phyloP scores from a whole-genome alignment of 305 asterid genomes.

The Ilex paraguariensis region DNA sequence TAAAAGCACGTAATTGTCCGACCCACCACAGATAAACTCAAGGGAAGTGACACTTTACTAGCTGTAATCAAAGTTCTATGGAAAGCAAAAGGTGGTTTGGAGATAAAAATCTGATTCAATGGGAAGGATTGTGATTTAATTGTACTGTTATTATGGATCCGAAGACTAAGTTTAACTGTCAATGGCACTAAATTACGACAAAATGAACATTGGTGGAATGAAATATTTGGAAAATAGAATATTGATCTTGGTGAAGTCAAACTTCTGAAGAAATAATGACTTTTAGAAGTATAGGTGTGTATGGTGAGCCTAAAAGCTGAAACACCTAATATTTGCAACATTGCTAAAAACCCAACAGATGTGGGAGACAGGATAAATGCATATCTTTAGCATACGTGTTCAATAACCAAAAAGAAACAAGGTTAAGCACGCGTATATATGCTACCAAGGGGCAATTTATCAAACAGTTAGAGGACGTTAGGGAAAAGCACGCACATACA shows the following conservation, averaged over 20 bases:
- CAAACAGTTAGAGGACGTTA: conserved; percentile 24
- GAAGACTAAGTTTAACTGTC: conserved; percentile 8
- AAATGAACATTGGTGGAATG: conserved; percentile 6
- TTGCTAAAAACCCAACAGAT: not conserved
- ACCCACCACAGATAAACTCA: not conserved
- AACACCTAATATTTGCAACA: not conserved
- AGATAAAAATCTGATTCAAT: not conserved
- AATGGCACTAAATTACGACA: conserved; percentile 1
- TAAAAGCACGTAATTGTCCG: conserved; percentile 22
- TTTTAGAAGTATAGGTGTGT: not conserved
- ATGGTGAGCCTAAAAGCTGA: not conserved
- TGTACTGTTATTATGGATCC: conserved; percentile 1
- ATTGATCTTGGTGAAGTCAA: conserved; percentile 9
- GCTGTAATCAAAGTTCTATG: conserved; percentile 11
- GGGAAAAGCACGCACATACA: no score
- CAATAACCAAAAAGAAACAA: not conserved
- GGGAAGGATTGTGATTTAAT: conserved; percentile 1
- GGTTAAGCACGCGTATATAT: not conserved
- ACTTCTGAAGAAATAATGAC: conserved; percentile 11
- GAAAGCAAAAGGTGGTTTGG: conserved; percentile 9
- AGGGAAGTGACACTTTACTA: conserved; percentile 4
- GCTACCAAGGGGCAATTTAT: conserved; percentile 29
- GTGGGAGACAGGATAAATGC: no score
- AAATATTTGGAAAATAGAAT: not conserved
- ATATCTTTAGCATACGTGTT: not conserved